Base-by-base conservation (phyloP, 495 filamentous ascomycete genomes). In the Podospora didyma region DNA sequence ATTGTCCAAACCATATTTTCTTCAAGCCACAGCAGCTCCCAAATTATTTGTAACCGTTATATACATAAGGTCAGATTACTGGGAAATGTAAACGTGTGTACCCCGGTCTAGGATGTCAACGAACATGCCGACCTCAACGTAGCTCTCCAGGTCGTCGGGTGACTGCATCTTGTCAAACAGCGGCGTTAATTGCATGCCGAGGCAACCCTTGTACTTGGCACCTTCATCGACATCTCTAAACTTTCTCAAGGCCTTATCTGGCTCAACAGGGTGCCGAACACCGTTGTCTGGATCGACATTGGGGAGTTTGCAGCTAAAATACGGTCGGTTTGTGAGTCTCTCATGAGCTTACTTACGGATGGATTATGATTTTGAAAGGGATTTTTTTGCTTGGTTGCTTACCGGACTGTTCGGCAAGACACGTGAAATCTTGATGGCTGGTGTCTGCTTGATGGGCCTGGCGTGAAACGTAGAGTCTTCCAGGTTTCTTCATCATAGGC, bases 141-240 rank as follows among this genome's bases (percentile, higher is more conserved):
- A 74, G 17, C 58, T 69, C 53, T 74, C 73, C 55, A 74, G 53
- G 7, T 67, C 64, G 3, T 65, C 62, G 14, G 61, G 34, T 22
- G 57, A 58, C 10, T 62, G 49, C 3, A 49, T 54, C 42, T 57
- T 57, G 21, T 62, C 69, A 52, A 76, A 80, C 19, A 88, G 72
- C 22, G 90, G 88, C 41, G 88, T 84, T 62, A 95, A 72, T 70
- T 93, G 82, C 89, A 96, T 89, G 1, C 92, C 93, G 53, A 96
- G 68, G 66, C 89, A 95, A 2, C 89, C 86, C 63, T 79, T 80
- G 2, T 77, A 79, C 21, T 77, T 78, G 46, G 88, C 84, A 5
- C 92, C 92, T 14, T 76, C 70, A 73, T 96, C 92, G 42, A 97
- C 86, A 24, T 79, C 69, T 28, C 92, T 79, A 70, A 86, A 88